Evolutionary conservation across 2,329 filamentous ascomycete genomes (phyloP).

Genomic region (Tolypocladium capitatum): DNA sequence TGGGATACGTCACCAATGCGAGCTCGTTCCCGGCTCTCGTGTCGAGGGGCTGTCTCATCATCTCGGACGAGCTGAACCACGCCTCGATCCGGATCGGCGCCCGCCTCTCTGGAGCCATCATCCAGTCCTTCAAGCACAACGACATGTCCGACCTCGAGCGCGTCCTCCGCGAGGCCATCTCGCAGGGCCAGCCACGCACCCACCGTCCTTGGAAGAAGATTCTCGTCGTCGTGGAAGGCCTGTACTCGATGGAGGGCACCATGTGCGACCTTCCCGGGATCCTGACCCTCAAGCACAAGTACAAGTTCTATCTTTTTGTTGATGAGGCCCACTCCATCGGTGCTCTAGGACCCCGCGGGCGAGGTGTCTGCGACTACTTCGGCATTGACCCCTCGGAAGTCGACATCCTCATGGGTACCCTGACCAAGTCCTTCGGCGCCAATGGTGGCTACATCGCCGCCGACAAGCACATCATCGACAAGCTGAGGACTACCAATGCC

Average conservation of each 20-base stretch:
- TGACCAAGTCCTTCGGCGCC: constrained; percentile 96
- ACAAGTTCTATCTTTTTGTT: constrained; percentile 93
- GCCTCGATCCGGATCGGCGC: constrained; percentile 93
- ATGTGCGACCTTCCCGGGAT: constrained; percentile 96
- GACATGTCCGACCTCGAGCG: constrained; percentile 81
- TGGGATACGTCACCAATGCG: constrained; percentile 96
- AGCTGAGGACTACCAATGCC: constrained; percentile 74
- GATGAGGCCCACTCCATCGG: constrained; percentile 96
- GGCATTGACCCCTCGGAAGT: constrained; percentile 76
- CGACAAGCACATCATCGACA: constrained; percentile 83
- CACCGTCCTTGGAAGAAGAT: constrained; percentile 99
- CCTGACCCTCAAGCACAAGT: constrained; percentile 76
- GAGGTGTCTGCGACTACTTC: constrained; percentile 96
- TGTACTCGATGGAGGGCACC: constrained; percentile 99
- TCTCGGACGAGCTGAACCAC: constrained; percentile 96
- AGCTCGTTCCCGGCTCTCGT: constrained; percentile 85
- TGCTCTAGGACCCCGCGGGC: constrained; percentile 74
- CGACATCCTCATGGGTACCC: constrained; percentile 93
- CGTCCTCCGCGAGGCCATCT: constrained; percentile 80
- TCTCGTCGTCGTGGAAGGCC: constrained; percentile 83
- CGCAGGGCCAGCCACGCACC: constrained; percentile 93
- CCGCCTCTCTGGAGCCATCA: constrained; percentile 86
- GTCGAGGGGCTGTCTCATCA: constrained; percentile 82
- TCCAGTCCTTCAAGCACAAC: constrained; percentile 95
- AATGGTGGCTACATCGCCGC: constrained; percentile 93